phyloP scores from a whole-genome alignment of 768 basidiomycete species.

The Leccinum disarticulatum region DNA sequence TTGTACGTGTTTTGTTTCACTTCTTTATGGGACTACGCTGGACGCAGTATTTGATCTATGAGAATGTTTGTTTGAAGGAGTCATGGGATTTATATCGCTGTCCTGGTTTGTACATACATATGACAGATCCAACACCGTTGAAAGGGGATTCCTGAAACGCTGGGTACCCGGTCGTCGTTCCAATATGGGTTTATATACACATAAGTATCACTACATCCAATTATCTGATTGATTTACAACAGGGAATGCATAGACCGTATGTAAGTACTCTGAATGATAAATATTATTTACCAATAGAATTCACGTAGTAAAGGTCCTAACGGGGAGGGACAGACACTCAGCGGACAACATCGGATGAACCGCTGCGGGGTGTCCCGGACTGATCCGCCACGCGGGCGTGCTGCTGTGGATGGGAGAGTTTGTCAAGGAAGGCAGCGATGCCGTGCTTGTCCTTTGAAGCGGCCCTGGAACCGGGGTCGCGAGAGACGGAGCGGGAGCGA shows the following conservation, averaged over 20 bases:
- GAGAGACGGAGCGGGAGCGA: slow-evolving; percentile 37
- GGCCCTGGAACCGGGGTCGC: slow-evolving; percentile 27
- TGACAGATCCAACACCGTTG: neutral
- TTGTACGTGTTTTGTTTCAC: slow-evolving; percentile 5
- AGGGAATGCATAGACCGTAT: neutral
- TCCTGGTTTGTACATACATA: neutral
- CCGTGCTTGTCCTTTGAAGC: slow-evolving; percentile 32
- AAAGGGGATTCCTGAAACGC: neutral
- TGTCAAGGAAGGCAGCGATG: slow-evolving; percentile 32
- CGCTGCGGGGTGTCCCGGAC: neutral
- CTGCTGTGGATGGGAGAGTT: slow-evolving; percentile 24
- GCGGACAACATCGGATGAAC: neutral
- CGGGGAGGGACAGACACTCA: neutral
- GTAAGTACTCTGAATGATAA: neutral
- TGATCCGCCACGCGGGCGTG: slow-evolving; percentile 2
- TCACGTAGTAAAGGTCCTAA: neutral
- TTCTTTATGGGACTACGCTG: slow-evolving; percentile 17
- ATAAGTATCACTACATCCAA: neutral
- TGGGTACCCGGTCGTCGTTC: neutral
- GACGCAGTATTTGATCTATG: slow-evolving; percentile 7
- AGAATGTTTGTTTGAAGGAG: neutral
- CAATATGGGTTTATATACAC: neutral
- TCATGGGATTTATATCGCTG: neutral
- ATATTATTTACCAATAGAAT: neutral
- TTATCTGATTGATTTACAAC: neutral